Conservation (phyloP, 2,329 filamentous ascomycete species). For the Anthostomella pinea region DNA sequence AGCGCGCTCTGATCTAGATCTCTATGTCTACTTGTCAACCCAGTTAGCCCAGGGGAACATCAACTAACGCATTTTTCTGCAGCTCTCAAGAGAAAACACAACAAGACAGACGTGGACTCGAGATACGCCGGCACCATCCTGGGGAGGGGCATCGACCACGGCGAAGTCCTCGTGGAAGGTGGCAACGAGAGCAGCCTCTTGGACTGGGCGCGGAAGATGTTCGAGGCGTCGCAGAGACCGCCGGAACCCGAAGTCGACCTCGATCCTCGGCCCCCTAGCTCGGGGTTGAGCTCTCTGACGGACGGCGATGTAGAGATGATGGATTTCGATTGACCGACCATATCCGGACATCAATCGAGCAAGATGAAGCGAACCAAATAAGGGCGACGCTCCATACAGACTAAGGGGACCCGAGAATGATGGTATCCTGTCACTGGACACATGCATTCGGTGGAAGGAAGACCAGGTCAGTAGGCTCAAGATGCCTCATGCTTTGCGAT, state of each 20-base stretch:
- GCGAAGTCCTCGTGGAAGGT: slow-evolving; percentile 74
- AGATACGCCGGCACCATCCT: slow-evolving; percentile 83
- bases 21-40: no score
- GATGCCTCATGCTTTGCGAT: no score
- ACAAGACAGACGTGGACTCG: slow-evolving; percentile 81
- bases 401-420: no score
- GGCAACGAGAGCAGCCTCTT: slow-evolving; percentile 65
- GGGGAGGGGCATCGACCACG: slow-evolving; percentile 69
- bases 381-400: no score
- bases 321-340: slow-evolving; percentile 17
- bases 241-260: slow-evolving; percentile 25
- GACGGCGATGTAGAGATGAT: slow-evolving; percentile 45
- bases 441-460: no score
- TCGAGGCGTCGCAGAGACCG: slow-evolving; percentile 28
- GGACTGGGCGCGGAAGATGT: slow-evolving; percentile 57
- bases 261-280: slow-evolving; percentile 49
- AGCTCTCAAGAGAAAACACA: slow-evolving; percentile 90
- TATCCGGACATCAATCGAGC: no score
- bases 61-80: no score
- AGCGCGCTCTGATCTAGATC: no score
- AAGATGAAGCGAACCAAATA: no score
- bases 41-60: no score
- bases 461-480: no score
- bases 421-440: no score
- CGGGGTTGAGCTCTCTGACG: slow-evolving; percentile 55